phyloP scores from a whole-genome alignment of 2,329 filamentous ascomycete species.

The Penicillium corylophilum region DNA sequence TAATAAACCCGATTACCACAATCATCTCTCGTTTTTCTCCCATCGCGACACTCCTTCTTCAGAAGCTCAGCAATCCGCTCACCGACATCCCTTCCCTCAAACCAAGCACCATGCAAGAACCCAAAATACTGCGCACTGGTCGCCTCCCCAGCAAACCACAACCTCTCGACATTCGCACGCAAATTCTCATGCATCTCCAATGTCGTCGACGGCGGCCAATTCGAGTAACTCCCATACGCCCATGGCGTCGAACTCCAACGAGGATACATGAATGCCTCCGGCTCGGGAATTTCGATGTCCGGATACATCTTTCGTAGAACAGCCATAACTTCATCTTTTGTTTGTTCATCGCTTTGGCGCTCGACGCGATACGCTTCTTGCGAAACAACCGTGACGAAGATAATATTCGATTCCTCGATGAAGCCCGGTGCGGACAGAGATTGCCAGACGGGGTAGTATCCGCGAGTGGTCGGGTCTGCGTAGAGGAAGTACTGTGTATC shows the following conservation, averaged over 20 bases:
- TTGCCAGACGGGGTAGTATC: slow-evolving; percentile 64
- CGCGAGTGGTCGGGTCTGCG: slow-evolving; percentile 49
- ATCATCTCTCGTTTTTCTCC: slow-evolving; percentile 4
- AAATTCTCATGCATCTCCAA: slow-evolving; percentile 67
- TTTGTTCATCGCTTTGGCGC: slow-evolving; percentile 58
- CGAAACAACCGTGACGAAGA: slow-evolving; percentile 64
- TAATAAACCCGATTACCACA: slow-evolving; percentile 17
- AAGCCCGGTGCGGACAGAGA: slow-evolving; percentile 60
- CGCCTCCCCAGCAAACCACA: slow-evolving; percentile 67
- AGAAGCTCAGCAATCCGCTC: slow-evolving; percentile 24
- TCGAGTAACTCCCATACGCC: slow-evolving; percentile 63
- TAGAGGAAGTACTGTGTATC: slow-evolving; percentile 57
- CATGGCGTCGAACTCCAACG: slow-evolving; percentile 55
- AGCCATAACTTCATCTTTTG: slow-evolving; percentile 56
- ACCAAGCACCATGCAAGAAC: slow-evolving; percentile 63
- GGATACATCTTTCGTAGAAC: slow-evolving; percentile 65
- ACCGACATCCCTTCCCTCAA: slow-evolving; percentile 54
- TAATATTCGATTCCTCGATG: slow-evolving; percentile 60
- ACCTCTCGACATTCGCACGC: slow-evolving; percentile 59
- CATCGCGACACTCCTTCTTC: slow-evolving; percentile 8
- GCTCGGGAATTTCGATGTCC: slow-evolving; percentile 56
- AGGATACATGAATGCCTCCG: slow-evolving; percentile 61
- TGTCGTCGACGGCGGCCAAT: slow-evolving; percentile 65
- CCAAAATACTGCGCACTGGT: slow-evolving; percentile 64
- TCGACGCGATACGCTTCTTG: slow-evolving; percentile 60